Evolutionary conservation across 2,329 filamentous ascomycete species (phyloP), one percentile per base, ranked within the genome.

Genomic region (Hyphodiscus sp.): DNA sequence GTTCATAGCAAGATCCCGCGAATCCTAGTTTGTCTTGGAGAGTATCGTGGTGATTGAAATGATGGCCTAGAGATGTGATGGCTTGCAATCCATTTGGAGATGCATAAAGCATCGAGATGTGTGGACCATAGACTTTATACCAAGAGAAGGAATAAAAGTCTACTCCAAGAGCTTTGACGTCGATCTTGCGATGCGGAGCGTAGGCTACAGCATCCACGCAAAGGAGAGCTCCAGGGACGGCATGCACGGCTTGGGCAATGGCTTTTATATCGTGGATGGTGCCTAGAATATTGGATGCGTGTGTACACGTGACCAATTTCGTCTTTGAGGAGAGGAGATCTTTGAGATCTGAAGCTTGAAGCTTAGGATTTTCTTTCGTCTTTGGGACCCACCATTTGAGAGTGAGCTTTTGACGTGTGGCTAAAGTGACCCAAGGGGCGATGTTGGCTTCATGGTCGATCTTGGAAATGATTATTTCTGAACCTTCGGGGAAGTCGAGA

Each of bases 121-220:
- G 88, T 1, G 88, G 87, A 0, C 87, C 88, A 64, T 87, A 91
- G 1, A 91, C 81, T 67, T 92, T 92, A 71, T 91, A 91, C 87
- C 87, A 91, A 0, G 78, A 84, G 65, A 91, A 89, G n/a, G 76
- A 71, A 67, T 91, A 92, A 61, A 91, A 84, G 65, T 92, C 88
- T 0, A 86, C 84, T 1, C 78, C 86, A 0, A 89, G 73, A 0
- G 72, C 80, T 58, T 80, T 75, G 4, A 91, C 84, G 65, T 92
- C 84, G 11, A 92, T 70, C 8, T 73, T 73, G 4, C 86, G 76
- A 67, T 92, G 88, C 0, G 88, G 88, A 0, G 87, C 87, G 63
- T 83, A 89, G 2, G 86, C 85, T 0, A 91, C 88, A 1, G 82
- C 87, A 68, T 92, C 89, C 6, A 91, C 86, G 58, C 79, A 84